Percentiles rank a stretch among this genome's conserved stretches.
These are phyloP conservation scores for Colletotrichum coccodes DNA, from an alignment of 2,329 filamentous ascomycete genomes.

Conservation along the genomic window DNA sequence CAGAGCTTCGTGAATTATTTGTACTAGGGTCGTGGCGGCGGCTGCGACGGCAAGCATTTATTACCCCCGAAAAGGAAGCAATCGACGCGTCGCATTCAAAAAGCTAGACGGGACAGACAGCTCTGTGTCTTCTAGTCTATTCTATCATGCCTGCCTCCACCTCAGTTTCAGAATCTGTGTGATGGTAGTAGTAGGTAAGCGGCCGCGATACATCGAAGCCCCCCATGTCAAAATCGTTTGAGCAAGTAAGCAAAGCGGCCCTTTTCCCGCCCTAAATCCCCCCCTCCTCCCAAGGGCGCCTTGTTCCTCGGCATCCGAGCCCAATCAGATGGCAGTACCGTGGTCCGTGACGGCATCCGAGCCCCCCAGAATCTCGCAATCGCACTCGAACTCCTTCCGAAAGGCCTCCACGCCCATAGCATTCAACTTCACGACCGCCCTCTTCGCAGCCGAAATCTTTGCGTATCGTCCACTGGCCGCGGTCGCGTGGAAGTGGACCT, in stretches of 20 bases:
- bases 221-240: background rate
- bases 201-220: background rate
- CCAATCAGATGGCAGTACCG: constrained; percentile 6
- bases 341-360: constrained; percentile 19
- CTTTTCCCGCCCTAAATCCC: too few species aligned
- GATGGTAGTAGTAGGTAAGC: background rate
- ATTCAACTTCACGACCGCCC: constrained; percentile 61
- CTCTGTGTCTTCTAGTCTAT: background rate
- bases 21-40: too few species aligned
- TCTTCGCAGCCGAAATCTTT: constrained; percentile 73
- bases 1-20: too few species aligned
- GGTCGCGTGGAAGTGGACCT: constrained; percentile 70
- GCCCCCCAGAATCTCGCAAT: constrained; percentile 58
- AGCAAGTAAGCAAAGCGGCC: background rate
- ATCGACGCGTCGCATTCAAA: too few species aligned
- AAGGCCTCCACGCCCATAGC: constrained; percentile 66
- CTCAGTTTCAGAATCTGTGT: background rate
- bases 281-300: background rate
- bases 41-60: background rate
- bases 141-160: background rate
- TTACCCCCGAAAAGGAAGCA: background rate
- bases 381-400: constrained; percentile 67
- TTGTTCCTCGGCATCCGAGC: background rate
- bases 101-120: background rate
- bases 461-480: constrained; percentile 77